Evolutionary conservation across 306 rosid species (phyloP).

Genomic region (Oemleria cerasiformis): DNA sequence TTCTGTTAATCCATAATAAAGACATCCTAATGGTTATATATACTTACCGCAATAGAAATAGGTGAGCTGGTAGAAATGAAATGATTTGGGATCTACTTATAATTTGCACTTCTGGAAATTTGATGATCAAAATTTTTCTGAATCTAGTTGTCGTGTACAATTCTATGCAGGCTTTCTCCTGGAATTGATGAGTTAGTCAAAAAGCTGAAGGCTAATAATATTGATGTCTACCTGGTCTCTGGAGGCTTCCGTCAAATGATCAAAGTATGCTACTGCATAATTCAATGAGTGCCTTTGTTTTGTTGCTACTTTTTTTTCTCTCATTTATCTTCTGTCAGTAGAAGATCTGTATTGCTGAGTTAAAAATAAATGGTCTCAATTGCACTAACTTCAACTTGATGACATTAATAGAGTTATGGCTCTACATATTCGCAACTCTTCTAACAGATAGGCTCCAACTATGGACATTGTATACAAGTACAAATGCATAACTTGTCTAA

Average conservation of each 20-base stretch:
- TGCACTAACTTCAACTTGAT: too few species aligned
- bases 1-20: neutral
- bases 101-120: neutral
- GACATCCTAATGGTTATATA: neutral
- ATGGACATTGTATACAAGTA: too few species aligned
- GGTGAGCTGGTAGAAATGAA: neutral
- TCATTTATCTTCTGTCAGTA: neutral
- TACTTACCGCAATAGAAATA: neutral
- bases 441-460: too few species aligned
- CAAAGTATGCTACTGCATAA: conserved; percentile 49
- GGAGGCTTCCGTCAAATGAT: conserved; percentile 99
- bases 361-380: too few species aligned
- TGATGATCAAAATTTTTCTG: neutral
- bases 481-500: too few species aligned
- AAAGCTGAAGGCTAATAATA: conserved; percentile 61
- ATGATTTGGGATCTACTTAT: neutral
- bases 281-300: neutral
- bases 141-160: neutral
- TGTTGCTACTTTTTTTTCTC: neutral
- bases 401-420: too few species aligned
- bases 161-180: conserved; percentile 72
- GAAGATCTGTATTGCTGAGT: neutral
- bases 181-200: conserved; percentile 75
- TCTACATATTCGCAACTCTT: too few species aligned
- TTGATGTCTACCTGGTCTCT: conserved; percentile 68